Percentiles rank a stretch among this genome's conserved stretches.
These are phyloP conservation scores for Erigeron canadensis DNA, from an alignment of 129 eudicot species.

Conservation along the genomic window DNA sequence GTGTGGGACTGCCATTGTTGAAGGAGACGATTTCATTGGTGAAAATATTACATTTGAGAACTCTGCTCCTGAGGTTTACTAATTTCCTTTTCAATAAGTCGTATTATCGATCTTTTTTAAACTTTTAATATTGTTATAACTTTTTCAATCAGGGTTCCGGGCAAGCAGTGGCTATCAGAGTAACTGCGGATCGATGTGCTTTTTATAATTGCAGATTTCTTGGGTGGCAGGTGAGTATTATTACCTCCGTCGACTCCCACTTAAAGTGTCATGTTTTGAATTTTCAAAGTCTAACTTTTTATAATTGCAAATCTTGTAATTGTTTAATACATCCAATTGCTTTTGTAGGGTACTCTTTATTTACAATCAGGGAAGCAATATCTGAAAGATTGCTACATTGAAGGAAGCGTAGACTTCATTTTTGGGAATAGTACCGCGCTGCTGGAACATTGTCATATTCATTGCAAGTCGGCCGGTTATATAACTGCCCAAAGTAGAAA, in stretches of 20 bases:
- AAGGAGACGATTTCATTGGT: constrained; percentile 93
- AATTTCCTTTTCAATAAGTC: background rate
- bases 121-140: background rate
- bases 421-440: constrained; percentile 95
- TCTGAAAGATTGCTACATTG: constrained; percentile 83
- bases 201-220: constrained; percentile 90
- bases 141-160: constrained; percentile 65
- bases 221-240: constrained; percentile 70
- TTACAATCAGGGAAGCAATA: constrained; percentile 91
- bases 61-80: constrained; percentile 70
- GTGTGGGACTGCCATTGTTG: constrained; percentile 76
- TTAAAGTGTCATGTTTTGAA: too few species aligned
- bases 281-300: too few species aligned
- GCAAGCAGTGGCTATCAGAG: constrained; percentile 89
- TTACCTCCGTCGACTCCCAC: too few species aligned
- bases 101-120: background rate
- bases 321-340: too few species aligned
- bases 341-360: constrained; percentile 75
- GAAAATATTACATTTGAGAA: constrained; percentile 86
- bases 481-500: constrained; percentile 88
- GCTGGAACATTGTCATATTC: constrained; percentile 94
- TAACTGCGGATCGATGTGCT: constrained; percentile 87
- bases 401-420: constrained; percentile 96
- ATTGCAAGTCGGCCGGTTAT: constrained; percentile 84
- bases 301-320: too few species aligned